A percentile compares a stretch with the other conserved stretches of the same genome.
Conservation (phyloP, 441 rosid species). For the Flueggea neowawraea region DNA sequence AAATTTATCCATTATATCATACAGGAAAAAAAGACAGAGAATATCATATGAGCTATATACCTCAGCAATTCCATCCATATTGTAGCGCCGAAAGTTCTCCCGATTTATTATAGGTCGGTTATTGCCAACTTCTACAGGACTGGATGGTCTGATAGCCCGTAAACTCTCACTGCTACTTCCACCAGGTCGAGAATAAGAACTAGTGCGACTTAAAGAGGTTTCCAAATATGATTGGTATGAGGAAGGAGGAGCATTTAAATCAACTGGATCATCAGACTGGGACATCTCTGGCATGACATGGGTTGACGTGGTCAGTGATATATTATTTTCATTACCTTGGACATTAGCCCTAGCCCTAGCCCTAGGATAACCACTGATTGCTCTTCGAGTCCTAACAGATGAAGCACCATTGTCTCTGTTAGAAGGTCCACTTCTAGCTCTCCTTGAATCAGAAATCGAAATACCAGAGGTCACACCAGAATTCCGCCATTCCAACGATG, state of each 20-base stretch:
- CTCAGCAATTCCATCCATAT: slow-evolving; percentile 93
- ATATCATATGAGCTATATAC: slow-evolving; percentile 26
- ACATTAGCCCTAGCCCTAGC: slow-evolving; percentile 45
- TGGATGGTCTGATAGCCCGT: slow-evolving; percentile 38
- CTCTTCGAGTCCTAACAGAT: slow-evolving; percentile 55
- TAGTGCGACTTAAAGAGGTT: slow-evolving; percentile 20
- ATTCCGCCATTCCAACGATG: slow-evolving; percentile 36
- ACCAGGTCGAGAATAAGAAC: slow-evolving; percentile 30
- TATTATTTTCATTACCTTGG: slow-evolving; percentile 47
- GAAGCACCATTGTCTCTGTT: slow-evolving; percentile 38
- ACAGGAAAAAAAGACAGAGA: neutral
- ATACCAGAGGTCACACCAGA: slow-evolving; percentile 39
- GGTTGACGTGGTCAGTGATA: slow-evolving; percentile 27
- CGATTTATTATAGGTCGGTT: slow-evolving; percentile 37
- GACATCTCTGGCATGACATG: slow-evolving; percentile 32
- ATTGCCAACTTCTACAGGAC: slow-evolving; percentile 55
- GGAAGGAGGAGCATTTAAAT: slow-evolving; percentile 38
- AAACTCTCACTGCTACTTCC: slow-evolving; percentile 38
- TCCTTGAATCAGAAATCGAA: slow-evolving; percentile 61
- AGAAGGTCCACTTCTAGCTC: slow-evolving; percentile 38
- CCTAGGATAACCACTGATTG: slow-evolving; percentile 31
- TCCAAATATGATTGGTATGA: slow-evolving; percentile 33
- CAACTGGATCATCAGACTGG: slow-evolving; percentile 41
- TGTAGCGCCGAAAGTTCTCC: slow-evolving; percentile 56
- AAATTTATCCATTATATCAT: neutral